Base-by-base conservation (phyloP, 164 flowering plant species). In the Vitis rotundifolia region DNA sequence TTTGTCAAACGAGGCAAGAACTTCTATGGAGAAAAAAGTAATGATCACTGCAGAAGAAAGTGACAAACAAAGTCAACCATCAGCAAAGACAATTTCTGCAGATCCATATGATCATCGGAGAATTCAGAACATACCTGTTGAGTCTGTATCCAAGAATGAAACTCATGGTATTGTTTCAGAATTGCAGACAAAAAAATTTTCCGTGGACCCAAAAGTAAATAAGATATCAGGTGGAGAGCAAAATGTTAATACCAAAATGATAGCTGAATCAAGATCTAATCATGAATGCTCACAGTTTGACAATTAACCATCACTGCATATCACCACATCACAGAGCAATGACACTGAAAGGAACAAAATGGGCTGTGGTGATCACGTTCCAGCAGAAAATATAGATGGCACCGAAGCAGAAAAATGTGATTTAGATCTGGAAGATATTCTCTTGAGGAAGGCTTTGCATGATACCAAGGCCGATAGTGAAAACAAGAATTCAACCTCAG, bases 91-190 rank as follows among this genome's bases (percentile, higher is more conserved):
- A 58, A 16, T 14, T 31, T 48, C 73, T 49, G 63, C 56, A 56
- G 81, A 72, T 63, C 57, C 68, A 66, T n/a, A 19, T 75, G 60
- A 61, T 65, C 75, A 74, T 64, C 69, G 69, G 16, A 37, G 49
- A 22, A 50, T 59, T 22, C 68, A 59, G 53, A 72, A 77, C 49
- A 51, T 54, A 51, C 68, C 83, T 61, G 61, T 55, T 15, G 74
- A 62, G 13, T 68, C 75, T 69, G 77, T 48, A 53, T 52, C 58
- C 56, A 57, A 19, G 19, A 74, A 68, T 50, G 75, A 71, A 68
- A 63, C 49, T 61, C 64, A 31, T 67, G 69, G 52, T 50, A 66
- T 61, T 61, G 71, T 71, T 69, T 68, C 82, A 68, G 80, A 79
- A 48, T 44, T 66, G 63, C 74, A 72, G 29, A 68, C 63, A 29